phyloP scores from a whole-genome alignment of 257 asterid genomes.

The Capsicum chinense region DNA sequence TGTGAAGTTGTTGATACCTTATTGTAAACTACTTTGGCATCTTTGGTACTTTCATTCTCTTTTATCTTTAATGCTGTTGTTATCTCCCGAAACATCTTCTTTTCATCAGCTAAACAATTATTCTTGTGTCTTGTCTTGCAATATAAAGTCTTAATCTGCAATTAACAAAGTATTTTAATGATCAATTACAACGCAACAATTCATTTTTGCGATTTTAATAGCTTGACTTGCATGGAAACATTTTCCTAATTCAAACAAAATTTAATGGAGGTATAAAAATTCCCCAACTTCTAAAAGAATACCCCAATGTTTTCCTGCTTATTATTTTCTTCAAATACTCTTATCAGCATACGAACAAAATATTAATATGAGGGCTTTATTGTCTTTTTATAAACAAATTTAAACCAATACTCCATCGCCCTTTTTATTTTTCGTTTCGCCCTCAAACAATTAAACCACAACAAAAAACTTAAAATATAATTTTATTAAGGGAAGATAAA shows the following conservation, averaged over 20 bases:
- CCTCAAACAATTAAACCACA: too few species aligned
- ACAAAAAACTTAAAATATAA: too few species aligned
- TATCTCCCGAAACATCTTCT: not conserved
- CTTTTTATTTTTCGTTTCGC: too few species aligned
- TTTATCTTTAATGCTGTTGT: not conserved
- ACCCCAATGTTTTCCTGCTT: too few species aligned
- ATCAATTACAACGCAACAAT: not conserved
- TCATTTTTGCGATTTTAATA: not conserved
- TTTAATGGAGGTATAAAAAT: too few species aligned
- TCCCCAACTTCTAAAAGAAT: too few species aligned
- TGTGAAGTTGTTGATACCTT: not conserved
- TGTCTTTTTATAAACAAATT: not conserved
- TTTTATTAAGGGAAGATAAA: too few species aligned
- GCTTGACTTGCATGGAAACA: not conserved
- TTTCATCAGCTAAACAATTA: not conserved
- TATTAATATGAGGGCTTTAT: not conserved
- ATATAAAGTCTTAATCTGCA: slow-evolving; percentile 10
- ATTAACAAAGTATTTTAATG: not conserved
- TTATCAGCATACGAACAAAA: too few species aligned
- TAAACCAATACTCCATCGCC: not conserved
- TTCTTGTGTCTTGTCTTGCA: not conserved
- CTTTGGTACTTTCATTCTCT: not conserved
- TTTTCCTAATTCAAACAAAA: not conserved
- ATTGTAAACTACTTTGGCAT: not conserved
- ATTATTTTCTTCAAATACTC: too few species aligned